phyloP scores from a whole-genome alignment of 2,329 filamentous ascomycete species.

The Hypoxylon sp. region DNA sequence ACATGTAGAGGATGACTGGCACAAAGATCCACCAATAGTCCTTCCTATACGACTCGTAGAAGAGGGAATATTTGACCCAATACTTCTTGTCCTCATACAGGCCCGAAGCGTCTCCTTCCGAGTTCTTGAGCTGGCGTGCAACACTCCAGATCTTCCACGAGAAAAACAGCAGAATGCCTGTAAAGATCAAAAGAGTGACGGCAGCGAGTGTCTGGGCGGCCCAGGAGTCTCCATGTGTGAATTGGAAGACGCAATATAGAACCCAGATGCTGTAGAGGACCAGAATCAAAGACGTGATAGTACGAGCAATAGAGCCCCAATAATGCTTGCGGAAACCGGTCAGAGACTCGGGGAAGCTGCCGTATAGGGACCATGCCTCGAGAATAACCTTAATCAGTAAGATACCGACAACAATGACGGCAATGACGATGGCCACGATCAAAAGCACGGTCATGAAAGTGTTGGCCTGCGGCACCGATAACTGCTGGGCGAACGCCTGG shows the following conservation, averaged over 20 bases:
- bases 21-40: constrained; percentile 98
- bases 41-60: constrained; percentile 96
- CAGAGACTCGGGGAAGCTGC: constrained; percentile 84
- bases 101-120: constrained; percentile 78
- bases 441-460: constrained; percentile 97
- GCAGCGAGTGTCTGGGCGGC: constrained; percentile 87
- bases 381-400: constrained; percentile 92
- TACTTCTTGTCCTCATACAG: constrained; percentile 91
- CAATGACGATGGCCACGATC: constrained; percentile 89
- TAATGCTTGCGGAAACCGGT: constrained; percentile 93
- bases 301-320: constrained; percentile 91
- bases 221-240: constrained; percentile 94
- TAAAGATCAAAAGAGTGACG: constrained; percentile 85
- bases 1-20: constrained; percentile 89
- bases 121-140: constrained; percentile 79
- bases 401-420: constrained; percentile 85
- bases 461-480: constrained; percentile 88
- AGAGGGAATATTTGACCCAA: constrained; percentile 96
- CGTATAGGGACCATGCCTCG: constrained; percentile 91
- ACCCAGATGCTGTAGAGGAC: constrained; percentile 96
- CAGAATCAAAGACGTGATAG: constrained; percentile 90
- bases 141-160: constrained; percentile 85
- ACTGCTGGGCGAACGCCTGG: constrained; percentile 84
- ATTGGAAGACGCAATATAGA: constrained; percentile 95
- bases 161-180: constrained; percentile 84